Evolutionary conservation across 2,329 filamentous ascomycete genomes (phyloP), one percentile per base, ranked within the genome.

Genomic region (Aureobasidium sp.): DNA sequence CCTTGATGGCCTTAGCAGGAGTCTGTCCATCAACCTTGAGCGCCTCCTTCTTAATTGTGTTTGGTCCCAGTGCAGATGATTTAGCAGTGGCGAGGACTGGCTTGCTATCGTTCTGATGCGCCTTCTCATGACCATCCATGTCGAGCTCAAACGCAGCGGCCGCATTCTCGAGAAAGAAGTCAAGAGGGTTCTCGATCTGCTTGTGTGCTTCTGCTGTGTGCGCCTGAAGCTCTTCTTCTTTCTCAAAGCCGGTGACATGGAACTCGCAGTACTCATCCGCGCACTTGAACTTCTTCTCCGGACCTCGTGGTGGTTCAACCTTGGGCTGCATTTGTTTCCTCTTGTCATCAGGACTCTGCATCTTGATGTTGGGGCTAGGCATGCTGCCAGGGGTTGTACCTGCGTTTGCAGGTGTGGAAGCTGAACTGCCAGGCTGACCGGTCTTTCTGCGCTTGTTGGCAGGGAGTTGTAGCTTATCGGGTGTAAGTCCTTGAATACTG

Each of bases 381-480:
- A 71, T 68, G 8, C 72, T 67, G 44, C 68, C 73, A 32, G 77
- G 75, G 11, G 70, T 72, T 25, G 63, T 67, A 5, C 65, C 65
- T 49, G 69, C 67, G 11, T 66, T 69, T n/a, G 67, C 71, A 16
- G 74, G 73, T 2, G 77, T 79, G 5, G 76, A 75, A 1, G 69
- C 72, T 45, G 75, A 71, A 62, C 74, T 78, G 36, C 69, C 72
- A 6, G 68, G 58, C 29, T 69, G 68, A 16, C 75, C 75, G 37
- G 75, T 70, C 74, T 83, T 84, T 59, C 78, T 77, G 67, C 78
- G 82, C 75, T 86, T 86, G 61, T 77, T 75, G 2, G 79, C 77
- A 21, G 83, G 84, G 29, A 86, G 71, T 50, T 83, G 81, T 50
- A 87, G 76, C 65, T 84, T 81, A 55, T 83, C 80, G 11, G 79